A percentile compares a stretch with the other conserved stretches of the same genome.
Evolutionary conservation across 345 rosid genomes (phyloP).

Genomic region (Triadica sebifera): DNA sequence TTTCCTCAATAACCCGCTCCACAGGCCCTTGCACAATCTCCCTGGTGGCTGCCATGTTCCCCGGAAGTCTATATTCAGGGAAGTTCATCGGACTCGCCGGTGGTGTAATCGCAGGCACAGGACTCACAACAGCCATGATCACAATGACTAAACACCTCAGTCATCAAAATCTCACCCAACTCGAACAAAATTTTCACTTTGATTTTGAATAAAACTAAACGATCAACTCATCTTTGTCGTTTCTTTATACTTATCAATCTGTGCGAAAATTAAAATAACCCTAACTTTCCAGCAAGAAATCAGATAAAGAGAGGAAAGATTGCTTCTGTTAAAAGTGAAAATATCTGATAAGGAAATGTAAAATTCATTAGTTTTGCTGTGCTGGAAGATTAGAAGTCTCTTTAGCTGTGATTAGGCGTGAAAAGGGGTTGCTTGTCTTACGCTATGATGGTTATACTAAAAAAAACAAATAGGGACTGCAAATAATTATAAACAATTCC

Average conservation of each 20-base stretch:
- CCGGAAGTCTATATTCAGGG: slow-evolving; percentile 31
- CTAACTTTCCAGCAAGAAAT: neutral
- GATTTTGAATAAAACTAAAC: neutral
- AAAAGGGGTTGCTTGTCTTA: slow-evolving; percentile 27
- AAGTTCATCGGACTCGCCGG: slow-evolving; percentile 30
- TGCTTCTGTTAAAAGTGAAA: no score
- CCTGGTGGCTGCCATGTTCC: slow-evolving; percentile 33
- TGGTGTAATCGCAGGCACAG: slow-evolving; percentile 29
- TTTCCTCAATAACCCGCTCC: slow-evolving; percentile 55
- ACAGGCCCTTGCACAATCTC: slow-evolving; percentile 33
- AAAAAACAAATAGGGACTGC: neutral
- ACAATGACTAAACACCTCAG: neutral
- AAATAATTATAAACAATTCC: neutral
- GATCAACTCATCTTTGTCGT: neutral
- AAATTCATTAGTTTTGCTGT: neutral
- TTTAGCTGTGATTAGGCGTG: slow-evolving; percentile 14
- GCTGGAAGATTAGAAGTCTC: no score
- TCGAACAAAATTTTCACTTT: neutral
- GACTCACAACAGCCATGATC: slow-evolving; percentile 57
- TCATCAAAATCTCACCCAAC: neutral
- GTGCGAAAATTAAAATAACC: neutral
- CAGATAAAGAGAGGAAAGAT: neutral
- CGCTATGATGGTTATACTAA: neutral
- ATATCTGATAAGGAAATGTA: neutral
- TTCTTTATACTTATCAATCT: neutral